Percentiles rank a stretch among this genome's conserved stretches.
Conservation (phyloP, 179 eudicot species). For the Amaranthus tricolor region DNA sequence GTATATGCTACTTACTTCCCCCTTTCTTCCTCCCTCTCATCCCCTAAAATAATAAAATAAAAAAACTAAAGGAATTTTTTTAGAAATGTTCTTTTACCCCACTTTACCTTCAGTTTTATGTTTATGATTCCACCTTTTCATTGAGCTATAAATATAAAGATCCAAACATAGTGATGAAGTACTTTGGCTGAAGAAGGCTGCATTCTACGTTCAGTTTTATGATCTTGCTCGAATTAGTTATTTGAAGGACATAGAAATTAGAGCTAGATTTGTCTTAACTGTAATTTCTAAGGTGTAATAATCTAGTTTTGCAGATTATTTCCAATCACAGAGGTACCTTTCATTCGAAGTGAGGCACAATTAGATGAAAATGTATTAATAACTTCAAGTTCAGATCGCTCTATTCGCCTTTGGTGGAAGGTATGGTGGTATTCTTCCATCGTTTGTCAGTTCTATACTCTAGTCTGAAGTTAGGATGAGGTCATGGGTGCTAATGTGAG, state of each 20-base stretch:
- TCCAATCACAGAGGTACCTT: conserved; percentile 38
- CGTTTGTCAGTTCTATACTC: neutral
- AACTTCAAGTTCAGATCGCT: conserved; percentile 70
- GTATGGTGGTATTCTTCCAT: conserved; percentile 28
- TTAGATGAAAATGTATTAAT: conserved; percentile 46
- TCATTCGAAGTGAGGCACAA: conserved; percentile 40
- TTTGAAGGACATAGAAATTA: neutral
- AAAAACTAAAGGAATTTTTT: no score
- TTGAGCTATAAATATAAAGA: neutral
- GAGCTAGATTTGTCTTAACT: neutral
- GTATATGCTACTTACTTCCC: neutral
- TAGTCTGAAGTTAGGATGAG: neutral
- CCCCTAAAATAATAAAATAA: no score
- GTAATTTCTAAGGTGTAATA: neutral
- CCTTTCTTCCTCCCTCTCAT: no score
- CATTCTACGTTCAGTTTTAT: neutral
- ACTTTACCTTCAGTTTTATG: neutral
- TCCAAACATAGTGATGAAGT: neutral
- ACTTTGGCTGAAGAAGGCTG: neutral
- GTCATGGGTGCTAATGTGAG: neutral
- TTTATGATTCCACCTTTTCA: neutral
- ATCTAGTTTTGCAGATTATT: conserved; percentile 44
- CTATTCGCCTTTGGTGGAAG: conserved; percentile 83
- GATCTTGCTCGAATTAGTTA: neutral
- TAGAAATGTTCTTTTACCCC: neutral